Conservation (phyloP, 2,329 filamentous ascomycete species). For the Chaetomium sp. region DNA sequence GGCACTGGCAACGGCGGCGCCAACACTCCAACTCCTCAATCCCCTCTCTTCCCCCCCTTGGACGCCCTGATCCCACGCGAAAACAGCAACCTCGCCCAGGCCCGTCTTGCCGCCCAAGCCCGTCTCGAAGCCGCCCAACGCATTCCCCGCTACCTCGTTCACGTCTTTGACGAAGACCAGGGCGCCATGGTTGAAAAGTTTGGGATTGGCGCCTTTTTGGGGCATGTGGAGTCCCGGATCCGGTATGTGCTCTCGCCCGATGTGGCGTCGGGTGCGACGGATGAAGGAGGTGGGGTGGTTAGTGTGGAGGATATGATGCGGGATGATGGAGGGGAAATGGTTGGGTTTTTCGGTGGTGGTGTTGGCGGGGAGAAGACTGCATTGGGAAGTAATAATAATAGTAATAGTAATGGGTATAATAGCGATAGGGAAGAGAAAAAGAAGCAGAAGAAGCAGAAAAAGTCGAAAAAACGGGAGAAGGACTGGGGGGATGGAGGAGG, state of each 20-base stretch:
- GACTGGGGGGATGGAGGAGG: conserved; percentile 9
- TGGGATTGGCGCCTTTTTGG: conserved; percentile 55
- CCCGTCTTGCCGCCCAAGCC: conserved; percentile 59
- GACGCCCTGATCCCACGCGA: conserved; percentile 20
- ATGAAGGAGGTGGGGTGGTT: conserved; percentile 51
- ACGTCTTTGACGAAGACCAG: conserved; percentile 45
- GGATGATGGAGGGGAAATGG: conserved; percentile 42
- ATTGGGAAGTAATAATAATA: too few relatives aligned
- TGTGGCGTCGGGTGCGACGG: conserved; percentile 44
- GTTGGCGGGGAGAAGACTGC: conserved; percentile 9
- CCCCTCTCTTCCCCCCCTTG: conserved; percentile 12
- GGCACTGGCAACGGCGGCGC: background rate
- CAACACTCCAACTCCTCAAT: background rate
- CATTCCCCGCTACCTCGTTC: conserved; percentile 50
- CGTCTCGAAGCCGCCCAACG: conserved; percentile 54
- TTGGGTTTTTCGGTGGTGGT: background rate
- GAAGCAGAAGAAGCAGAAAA: background rate
- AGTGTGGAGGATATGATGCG: conserved; percentile 45
- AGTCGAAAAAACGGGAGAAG: conserved; percentile 10
- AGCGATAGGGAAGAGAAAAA: too few relatives aligned
- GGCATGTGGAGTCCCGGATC: conserved; percentile 52
- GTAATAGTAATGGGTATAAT: too few relatives aligned
- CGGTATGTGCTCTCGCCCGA: conserved; percentile 56
- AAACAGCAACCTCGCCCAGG: conserved; percentile 41
- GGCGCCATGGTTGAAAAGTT: conserved; percentile 47